Evolutionary conservation across 306 rosid species (phyloP).

Genomic region (Mimosa pudica): DNA sequence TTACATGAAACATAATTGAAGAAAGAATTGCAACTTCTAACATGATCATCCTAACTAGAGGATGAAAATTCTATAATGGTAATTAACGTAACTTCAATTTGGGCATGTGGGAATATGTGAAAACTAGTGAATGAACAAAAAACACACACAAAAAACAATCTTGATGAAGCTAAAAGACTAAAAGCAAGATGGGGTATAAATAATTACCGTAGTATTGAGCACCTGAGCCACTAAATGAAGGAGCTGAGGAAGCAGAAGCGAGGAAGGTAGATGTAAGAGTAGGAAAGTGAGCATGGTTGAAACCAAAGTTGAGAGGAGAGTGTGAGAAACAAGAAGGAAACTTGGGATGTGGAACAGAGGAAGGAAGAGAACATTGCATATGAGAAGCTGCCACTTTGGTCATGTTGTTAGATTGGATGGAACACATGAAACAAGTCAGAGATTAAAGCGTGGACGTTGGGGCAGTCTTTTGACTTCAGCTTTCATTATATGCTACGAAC

Average conservation of each 20-base stretch:
- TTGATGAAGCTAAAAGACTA: neutral
- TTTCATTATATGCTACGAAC: too few species aligned
- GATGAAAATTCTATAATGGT: neutral
- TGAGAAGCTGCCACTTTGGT: conserved; percentile 30
- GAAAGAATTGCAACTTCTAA: neutral
- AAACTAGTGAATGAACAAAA: neutral
- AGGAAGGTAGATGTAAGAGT: conserved; percentile 27
- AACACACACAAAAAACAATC: neutral
- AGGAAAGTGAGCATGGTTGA: neutral
- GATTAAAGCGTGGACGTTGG: neutral
- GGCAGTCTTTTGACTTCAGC: too few species aligned
- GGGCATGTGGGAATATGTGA: neutral
- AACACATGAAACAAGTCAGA: neutral
- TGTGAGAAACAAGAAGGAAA: conserved; percentile 24
- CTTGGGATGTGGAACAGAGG: conserved; percentile 26
- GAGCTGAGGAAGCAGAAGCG: conserved; percentile 60
- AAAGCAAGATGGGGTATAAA: neutral
- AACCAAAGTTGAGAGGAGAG: conserved; percentile 9
- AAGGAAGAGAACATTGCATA: conserved; percentile 32
- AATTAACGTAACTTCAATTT: neutral
- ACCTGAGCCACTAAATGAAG: conserved; percentile 61
- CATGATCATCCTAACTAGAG: neutral
- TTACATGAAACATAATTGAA: neutral
- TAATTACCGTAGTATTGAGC: conserved; percentile 60
- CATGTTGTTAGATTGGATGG: conserved; percentile 9